Evolutionary conservation across 805 yeast genomes (phyloP), one percentile per base, ranked within the genome.

Genomic region (Suhomyces tanzawaensis): DNA sequence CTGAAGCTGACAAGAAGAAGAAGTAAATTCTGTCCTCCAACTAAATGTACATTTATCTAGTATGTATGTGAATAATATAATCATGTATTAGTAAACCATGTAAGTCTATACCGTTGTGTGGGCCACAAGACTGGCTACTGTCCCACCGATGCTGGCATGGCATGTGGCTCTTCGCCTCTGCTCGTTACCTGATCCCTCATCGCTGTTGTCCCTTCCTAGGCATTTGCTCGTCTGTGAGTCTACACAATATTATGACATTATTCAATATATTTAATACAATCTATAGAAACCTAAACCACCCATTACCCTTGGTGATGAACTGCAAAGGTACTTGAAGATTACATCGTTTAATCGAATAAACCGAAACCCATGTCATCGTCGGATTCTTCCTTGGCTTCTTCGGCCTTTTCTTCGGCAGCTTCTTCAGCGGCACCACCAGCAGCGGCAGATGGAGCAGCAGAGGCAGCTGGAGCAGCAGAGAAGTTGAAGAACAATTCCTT

Each of bases 1-100:
- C 97, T 72, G 99, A 90, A 79, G 95, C 95, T 77, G 96, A 89
- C 66, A 90, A 90, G 91, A 64, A 67, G 65, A 90, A 90, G 90
- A 88, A 88, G 83, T 88, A 86, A 82, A 62, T 48, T 41, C 46
- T 17, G 11, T 31, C 22, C 24, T 32, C 22, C 21, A 29, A 24
- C 14, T 30, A 29, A 22, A 30, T 38, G 44, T 41, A 22, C 44
- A 36, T 40, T 34, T 33, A 33, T 33, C 36, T 33, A 33, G 36
- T 33, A 33, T 30, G 33, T 30, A 30, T 33, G 24, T 33, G 36
- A 33, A 33, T 33, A 25, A 33, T 33, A 33, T 33, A 23, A 33
- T 24, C 36, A 33, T 32, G 34, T 32, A 32, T 32, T 32, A 22
- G n/a, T n/a, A n/a, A n/a, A n/a, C n/a, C n/a, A n/a, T n/a, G n/a